Evolutionary conservation across 768 basidiomycete species (phyloP).

Genomic region (Lentinula aciculospora): DNA sequence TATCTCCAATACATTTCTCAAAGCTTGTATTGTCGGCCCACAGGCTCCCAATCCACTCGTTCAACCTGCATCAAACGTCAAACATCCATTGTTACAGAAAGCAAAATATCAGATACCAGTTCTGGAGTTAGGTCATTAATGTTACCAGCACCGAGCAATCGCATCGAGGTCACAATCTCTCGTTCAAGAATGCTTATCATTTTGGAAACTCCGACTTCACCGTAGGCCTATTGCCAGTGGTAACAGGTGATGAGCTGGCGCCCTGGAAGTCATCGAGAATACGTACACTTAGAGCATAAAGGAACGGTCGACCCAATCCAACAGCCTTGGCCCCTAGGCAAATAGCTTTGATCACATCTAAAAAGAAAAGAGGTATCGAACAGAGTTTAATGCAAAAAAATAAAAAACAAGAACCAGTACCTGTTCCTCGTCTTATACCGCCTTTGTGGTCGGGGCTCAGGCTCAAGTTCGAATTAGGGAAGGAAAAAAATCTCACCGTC

Average conservation of each 20-base stretch:
- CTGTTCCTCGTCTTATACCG: conserved; percentile 73
- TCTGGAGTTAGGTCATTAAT: conserved; percentile 66
- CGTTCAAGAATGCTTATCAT: conserved; percentile 62
- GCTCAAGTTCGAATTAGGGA: not conserved
- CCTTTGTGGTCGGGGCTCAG: conserved; percentile 21
- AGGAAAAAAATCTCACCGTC: conserved; percentile 49
- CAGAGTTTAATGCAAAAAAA: not conserved
- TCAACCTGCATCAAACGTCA: conserved; percentile 38
- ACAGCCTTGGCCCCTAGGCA: conserved; percentile 86
- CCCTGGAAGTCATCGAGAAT: not conserved
- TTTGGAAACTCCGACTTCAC: conserved; percentile 63
- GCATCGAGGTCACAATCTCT: conserved; percentile 76
- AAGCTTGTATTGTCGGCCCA: conserved; percentile 7
- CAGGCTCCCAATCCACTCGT: conserved; percentile 63
- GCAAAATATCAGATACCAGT: conserved; percentile 43
- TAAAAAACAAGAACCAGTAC: conserved; percentile 24
- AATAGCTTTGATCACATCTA: conserved; percentile 84
- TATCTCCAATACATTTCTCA: too few relatives aligned
- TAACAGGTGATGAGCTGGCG: not conserved
- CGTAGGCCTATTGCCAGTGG: conserved; percentile 53
- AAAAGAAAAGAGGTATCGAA: not conserved
- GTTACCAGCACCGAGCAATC: conserved; percentile 62
- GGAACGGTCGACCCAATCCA: conserved; percentile 79
- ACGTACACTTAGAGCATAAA: conserved; percentile 80
- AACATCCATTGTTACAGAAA: not conserved